A percentile compares a stretch with the other conserved stretches of the same genome.
Conservation (phyloP, 2,329 filamentous ascomycete species). For the Talaromyces funiculosus region DNA sequence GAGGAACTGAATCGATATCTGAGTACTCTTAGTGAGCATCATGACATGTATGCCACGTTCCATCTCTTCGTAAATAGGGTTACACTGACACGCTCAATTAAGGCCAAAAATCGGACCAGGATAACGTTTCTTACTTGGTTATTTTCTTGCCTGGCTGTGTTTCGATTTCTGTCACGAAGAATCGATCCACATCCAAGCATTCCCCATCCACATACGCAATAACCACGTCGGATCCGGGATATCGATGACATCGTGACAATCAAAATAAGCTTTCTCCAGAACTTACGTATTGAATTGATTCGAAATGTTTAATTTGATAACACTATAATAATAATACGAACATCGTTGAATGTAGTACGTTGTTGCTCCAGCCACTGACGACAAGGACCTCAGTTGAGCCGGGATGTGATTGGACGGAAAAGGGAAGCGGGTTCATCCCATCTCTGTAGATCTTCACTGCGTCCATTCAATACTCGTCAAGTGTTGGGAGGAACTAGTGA, state of each 20-base stretch:
- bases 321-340: background rate
- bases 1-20: constrained; percentile 94
- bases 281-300: background rate
- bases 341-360: background rate
- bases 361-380: constrained; percentile 5
- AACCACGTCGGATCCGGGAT: background rate
- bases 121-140: constrained; percentile 18
- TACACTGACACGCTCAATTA: constrained; percentile 1
- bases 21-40: constrained; percentile 87
- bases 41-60: constrained; percentile 67
- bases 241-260: background rate
- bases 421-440: constrained; percentile 4
- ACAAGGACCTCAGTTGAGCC: background rate
- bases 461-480: background rate
- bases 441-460: background rate
- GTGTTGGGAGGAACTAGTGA: background rate
- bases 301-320: background rate
- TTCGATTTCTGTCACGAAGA: background rate
- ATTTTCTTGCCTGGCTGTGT: background rate
- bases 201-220: background rate
- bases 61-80: background rate
- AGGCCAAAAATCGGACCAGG: constrained; percentile 31
- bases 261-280: background rate
- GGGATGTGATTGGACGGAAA: constrained; percentile 4
- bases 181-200: background rate